These are phyloP conservation scores for Dryas integrifolia DNA, from an alignment of 331 rosid species.

Conservation along the genomic window DNA sequence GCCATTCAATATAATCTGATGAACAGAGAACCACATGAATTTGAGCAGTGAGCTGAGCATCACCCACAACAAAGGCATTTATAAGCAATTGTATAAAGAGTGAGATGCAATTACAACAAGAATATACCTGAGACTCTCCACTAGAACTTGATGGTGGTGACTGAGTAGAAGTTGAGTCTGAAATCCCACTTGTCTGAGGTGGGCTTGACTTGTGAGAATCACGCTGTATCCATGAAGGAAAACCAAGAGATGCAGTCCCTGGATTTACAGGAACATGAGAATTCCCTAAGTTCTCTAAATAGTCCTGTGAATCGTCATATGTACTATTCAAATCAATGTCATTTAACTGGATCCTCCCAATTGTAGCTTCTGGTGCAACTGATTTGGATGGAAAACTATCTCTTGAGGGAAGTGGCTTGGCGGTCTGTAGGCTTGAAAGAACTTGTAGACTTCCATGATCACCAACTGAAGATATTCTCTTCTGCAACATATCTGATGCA, in stretches of 20 bases:
- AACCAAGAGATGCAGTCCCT: constrained; percentile 42
- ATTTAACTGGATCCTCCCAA: constrained; percentile 44
- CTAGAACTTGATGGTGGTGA: constrained; percentile 89
- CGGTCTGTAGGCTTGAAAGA: constrained; percentile 27
- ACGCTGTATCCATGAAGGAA: constrained; percentile 44
- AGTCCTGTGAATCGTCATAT: constrained; percentile 52
- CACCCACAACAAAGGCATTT: constrained; percentile 9
- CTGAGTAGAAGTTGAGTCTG: constrained; percentile 77
- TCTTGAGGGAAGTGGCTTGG: constrained; percentile 33
- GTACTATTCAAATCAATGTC: constrained; percentile 64
- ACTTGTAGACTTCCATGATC: constrained; percentile 34
- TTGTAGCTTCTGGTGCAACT: constrained; percentile 6
- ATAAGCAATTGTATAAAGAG: constrained; percentile 14
- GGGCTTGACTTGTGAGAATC: constrained; percentile 68
- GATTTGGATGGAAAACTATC: constrained; percentile 38
- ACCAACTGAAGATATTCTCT: constrained; percentile 30
- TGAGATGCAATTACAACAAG: constrained; percentile 5
- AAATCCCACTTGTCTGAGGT: constrained; percentile 74
- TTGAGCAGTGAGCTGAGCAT: neutral
- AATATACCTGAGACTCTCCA: constrained; percentile 81
- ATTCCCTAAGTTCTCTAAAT: constrained; percentile 44
- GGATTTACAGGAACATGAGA: constrained; percentile 38
- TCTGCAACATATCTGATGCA: constrained; percentile 29
- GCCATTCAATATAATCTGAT: neutral
- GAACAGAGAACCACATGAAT: neutral